A percentile compares a stretch with the other conserved stretches of the same genome.
Conservation (phyloP, 2,329 filamentous ascomycete genomes). For the Trichoderma sp. region DNA sequence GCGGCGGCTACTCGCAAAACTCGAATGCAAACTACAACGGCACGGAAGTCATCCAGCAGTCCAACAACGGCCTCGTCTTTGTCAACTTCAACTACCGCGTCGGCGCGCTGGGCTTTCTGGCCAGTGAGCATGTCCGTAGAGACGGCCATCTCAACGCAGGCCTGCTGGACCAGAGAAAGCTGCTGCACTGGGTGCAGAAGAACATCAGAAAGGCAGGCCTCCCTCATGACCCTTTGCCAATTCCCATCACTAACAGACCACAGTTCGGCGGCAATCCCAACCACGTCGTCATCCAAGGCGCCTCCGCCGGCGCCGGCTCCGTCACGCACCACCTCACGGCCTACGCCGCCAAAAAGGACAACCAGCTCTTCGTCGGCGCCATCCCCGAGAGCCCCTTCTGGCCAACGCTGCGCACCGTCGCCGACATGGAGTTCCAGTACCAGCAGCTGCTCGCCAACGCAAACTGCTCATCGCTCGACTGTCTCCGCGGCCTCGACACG, state of each 20-base stretch:
- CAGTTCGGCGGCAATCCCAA: conserved; percentile 60
- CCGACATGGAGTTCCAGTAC: conserved; percentile 53
- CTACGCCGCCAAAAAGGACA: conserved; percentile 46
- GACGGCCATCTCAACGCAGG: conserved; percentile 64
- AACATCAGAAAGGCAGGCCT: conserved; percentile 53
- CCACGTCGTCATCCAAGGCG: conserved; percentile 62
- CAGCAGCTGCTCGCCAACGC: conserved; percentile 40
- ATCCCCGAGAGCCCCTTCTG: conserved; percentile 53
- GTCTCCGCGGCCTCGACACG: conserved; percentile 30
- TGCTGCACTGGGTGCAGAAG: conserved; percentile 62
- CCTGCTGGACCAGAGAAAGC: conserved; percentile 62
- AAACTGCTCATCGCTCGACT: conserved; percentile 38
- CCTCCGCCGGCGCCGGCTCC: conserved; percentile 62
- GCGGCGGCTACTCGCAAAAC: conserved; percentile 51
- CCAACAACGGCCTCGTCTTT: conserved; percentile 51
- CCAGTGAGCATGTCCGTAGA: conserved; percentile 54
- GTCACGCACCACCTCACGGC: conserved; percentile 56
- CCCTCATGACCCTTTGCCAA: no score
- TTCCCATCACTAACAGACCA: not conserved
- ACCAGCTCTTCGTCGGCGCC: conserved; percentile 49
- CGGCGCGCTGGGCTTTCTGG: conserved; percentile 63
- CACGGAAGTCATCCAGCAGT: conserved; percentile 47
- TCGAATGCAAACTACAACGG: conserved; percentile 57
- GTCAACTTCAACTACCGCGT: conserved; percentile 67
- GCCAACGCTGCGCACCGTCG: conserved; percentile 48